A percentile compares a stretch with the other conserved stretches of the same genome.
These are phyloP conservation scores for Phyllosticta ampelicida DNA, from an alignment of 2,329 filamentous ascomycete species.

Conservation along the genomic window DNA sequence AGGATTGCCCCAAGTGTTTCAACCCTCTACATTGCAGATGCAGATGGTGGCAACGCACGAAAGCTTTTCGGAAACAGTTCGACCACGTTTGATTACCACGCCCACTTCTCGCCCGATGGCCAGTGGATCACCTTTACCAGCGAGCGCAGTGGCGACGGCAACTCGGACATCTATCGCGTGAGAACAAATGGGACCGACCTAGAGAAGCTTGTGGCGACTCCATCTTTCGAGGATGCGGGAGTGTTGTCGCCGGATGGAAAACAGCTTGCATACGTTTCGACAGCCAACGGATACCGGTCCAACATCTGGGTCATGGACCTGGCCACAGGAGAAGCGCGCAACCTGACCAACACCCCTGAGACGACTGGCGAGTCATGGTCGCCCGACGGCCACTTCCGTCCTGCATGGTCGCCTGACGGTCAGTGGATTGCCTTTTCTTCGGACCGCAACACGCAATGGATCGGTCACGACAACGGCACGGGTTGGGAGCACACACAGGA, in stretches of 20 bases:
- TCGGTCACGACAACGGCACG: conserved; percentile 30
- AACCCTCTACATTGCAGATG: conserved; percentile 24
- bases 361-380: conserved; percentile 15
- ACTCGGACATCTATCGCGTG: conserved; percentile 33
- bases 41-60: conserved; percentile 30
- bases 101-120: conserved; percentile 28
- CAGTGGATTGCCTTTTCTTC: conserved; percentile 33
- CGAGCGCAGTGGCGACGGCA: conserved; percentile 31
- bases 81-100: conserved; percentile 30
- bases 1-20: conserved; percentile 25
- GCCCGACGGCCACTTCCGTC: conserved; percentile 30
- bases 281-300: conserved; percentile 24
- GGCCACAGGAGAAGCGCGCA: conserved; percentile 20
- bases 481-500: conserved; percentile 34
- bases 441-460: conserved; percentile 33
- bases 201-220: conserved; percentile 23
- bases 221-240: conserved; percentile 29
- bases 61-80: conserved; percentile 20
- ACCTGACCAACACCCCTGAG: conserved; percentile 27
- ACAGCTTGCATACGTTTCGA: conserved; percentile 32
- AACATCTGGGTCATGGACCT: conserved; percentile 34
- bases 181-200: conserved; percentile 27
- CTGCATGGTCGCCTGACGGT: conserved; percentile 32
- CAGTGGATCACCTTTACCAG: conserved; percentile 32
- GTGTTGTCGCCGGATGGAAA: conserved; percentile 31